These are phyloP conservation scores for Sporothrix luriei DNA, from an alignment of 2,329 filamentous ascomycete species.

Conservation along the genomic window DNA sequence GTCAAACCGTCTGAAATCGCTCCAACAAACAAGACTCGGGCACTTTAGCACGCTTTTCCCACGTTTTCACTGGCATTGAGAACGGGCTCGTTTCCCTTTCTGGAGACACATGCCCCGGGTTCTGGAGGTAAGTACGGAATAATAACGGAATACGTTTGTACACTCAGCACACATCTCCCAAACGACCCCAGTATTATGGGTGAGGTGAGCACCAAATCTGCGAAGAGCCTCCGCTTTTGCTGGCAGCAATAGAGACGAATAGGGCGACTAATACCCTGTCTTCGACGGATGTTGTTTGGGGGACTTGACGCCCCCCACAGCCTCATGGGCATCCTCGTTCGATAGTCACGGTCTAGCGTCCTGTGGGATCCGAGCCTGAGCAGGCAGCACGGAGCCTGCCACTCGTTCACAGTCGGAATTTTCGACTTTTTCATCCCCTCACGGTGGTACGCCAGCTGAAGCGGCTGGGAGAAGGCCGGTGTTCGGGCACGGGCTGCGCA, in stretches of 20 bases:
- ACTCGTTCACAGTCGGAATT: background rate
- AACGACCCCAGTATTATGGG: background rate
- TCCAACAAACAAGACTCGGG: constrained; percentile 12
- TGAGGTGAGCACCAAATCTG: background rate
- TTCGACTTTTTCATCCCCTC: background rate
- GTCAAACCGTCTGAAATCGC: constrained; percentile 18
- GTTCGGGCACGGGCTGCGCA: background rate
- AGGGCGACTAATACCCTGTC: background rate
- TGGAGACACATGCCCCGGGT: constrained; percentile 12
- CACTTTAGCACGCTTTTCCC: constrained; percentile 2
- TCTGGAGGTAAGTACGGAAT: background rate
- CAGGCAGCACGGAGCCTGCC: background rate
- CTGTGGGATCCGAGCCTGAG: background rate
- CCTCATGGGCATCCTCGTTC: background rate
- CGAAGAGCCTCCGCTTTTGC: background rate
- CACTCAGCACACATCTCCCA: too few species aligned
- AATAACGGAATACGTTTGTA: too few species aligned
- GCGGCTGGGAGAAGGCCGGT: background rate
- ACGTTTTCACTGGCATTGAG: constrained; percentile 13
- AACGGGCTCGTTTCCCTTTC: constrained; percentile 15
- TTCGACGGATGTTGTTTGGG: background rate
- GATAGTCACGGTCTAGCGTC: background rate
- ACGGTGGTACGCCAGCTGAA: background rate
- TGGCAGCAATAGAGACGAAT: background rate
- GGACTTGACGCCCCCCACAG: constrained; percentile 16